Conservation (phyloP, 2,329 filamentous ascomycete species). For the Cercospora sp. region DNA sequence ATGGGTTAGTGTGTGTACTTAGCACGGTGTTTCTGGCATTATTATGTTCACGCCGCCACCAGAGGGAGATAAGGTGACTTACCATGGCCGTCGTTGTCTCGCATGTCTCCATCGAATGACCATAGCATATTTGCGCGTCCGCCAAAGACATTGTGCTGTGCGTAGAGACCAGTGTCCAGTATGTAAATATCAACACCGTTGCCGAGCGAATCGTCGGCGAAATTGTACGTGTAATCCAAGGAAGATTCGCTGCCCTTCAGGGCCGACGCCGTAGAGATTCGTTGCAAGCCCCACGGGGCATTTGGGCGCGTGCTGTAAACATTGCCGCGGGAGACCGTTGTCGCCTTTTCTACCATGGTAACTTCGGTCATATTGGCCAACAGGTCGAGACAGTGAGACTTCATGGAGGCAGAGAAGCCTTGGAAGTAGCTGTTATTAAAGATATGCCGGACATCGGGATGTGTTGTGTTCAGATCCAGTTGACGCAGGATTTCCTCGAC, state of each 20-base stretch:
- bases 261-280: slow-evolving; percentile 42
- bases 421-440: slow-evolving; percentile 46
- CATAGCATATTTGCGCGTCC: slow-evolving; percentile 46
- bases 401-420: slow-evolving; percentile 45
- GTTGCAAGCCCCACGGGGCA: slow-evolving; percentile 51
- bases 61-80: background rate
- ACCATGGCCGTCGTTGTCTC: slow-evolving; percentile 49
- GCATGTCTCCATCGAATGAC: slow-evolving; percentile 38
- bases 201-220: slow-evolving; percentile 40
- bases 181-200: slow-evolving; percentile 51
- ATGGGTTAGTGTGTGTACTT: background rate
- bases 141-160: slow-evolving; percentile 48
- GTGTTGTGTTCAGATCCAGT: slow-evolving; percentile 40
- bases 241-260: slow-evolving; percentile 32
- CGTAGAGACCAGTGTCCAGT: slow-evolving; percentile 52
- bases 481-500: slow-evolving; percentile 40
- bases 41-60: background rate
- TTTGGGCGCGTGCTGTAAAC: slow-evolving; percentile 33
- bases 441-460: slow-evolving; percentile 42
- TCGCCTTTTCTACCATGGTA: slow-evolving; percentile 44
- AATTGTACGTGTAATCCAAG: slow-evolving; percentile 48
- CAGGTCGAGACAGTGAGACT: slow-evolving; percentile 42
- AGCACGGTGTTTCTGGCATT: background rate
- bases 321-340: slow-evolving; percentile 28
- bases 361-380: slow-evolving; percentile 45